phyloP scores from a whole-genome alignment of 2,329 filamentous ascomycete genomes.

The Venturia pyrina region DNA sequence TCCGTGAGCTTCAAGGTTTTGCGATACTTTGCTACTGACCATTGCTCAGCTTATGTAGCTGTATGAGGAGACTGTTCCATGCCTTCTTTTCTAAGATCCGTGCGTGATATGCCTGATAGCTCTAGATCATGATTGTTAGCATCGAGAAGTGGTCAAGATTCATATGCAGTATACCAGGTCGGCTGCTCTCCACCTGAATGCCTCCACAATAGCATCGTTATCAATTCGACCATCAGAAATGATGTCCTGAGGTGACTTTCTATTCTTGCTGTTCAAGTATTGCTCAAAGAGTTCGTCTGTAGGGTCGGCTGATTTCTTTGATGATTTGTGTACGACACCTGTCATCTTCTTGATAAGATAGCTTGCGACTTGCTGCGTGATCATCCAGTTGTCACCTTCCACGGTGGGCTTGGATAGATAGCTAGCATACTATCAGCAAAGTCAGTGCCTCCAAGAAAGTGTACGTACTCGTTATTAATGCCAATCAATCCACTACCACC shows the following conservation, averaged over 20 bases:
- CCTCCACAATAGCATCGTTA: constrained; percentile 32
- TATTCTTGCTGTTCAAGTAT: constrained; percentile 26
- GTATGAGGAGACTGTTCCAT: constrained; percentile 38
- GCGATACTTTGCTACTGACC: not conserved
- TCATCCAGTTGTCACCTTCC: constrained; percentile 49
- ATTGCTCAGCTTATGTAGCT: constrained; percentile 31
- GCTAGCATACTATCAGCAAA: not conserved
- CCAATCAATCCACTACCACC: constrained; percentile 43
- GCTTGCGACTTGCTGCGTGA: constrained; percentile 42
- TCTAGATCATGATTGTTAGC: not conserved
- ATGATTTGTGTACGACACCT: constrained; percentile 27
- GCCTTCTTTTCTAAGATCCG: constrained; percentile 35
- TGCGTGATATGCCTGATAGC: constrained; percentile 29
- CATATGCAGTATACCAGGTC: constrained; percentile 22
- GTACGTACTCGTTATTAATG: constrained; percentile 34
- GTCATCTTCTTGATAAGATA: constrained; percentile 45
- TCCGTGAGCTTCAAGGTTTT: not conserved
- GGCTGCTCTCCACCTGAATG: constrained; percentile 36
- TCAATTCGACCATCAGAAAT: constrained; percentile 21
- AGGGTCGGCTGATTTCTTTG: constrained; percentile 24
- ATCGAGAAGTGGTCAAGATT: not conserved
- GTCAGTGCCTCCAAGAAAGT: not conserved
- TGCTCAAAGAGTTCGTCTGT: constrained; percentile 32
- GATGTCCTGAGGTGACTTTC: constrained; percentile 21
- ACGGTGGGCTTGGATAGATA: constrained; percentile 45